Percentiles rank a stretch among this genome's conserved stretches.
phyloP scores from a whole-genome alignment of 371 early-diverging fungal genomes.

The Lichtheimia corymbifera region DNA sequence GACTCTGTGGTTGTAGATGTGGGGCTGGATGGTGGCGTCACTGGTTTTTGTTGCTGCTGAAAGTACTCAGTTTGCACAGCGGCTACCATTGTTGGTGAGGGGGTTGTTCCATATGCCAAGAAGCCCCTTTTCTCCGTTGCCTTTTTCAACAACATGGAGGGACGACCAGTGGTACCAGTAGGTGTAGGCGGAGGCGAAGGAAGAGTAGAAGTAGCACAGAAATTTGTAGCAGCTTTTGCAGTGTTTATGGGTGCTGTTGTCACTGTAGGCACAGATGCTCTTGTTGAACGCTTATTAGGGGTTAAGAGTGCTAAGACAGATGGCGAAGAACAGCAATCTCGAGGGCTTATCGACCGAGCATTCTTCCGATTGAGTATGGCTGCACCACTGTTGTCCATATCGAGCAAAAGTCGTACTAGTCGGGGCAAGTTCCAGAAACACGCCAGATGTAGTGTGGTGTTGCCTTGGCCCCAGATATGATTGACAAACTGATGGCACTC shows the following conservation, averaged over 20 bases:
- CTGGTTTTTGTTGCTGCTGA: too few relatives aligned
- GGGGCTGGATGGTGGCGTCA: background rate
- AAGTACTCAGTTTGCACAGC: too few relatives aligned
- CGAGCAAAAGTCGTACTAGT: constrained; percentile 61
- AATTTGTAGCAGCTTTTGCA: too few relatives aligned
- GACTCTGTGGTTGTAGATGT: background rate
- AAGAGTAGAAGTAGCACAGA: background rate
- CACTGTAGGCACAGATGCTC: too few relatives aligned
- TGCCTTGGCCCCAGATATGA: constrained; percentile 37
- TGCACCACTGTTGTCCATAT: constrained; percentile 53
- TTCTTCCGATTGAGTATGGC: too few relatives aligned
- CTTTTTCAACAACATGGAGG: constrained; percentile 18
- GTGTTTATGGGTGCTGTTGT: too few relatives aligned
- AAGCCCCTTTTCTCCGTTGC: background rate
- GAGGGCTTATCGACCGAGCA: too few relatives aligned
- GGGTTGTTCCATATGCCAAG: too few relatives aligned
- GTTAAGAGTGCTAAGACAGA: too few relatives aligned
- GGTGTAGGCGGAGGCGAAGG: constrained; percentile 4
- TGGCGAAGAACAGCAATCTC: too few relatives aligned
- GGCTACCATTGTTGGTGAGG: too few relatives aligned
- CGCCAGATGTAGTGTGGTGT: constrained; percentile 64
- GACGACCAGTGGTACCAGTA: constrained; percentile 11
- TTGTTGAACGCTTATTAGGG: too few relatives aligned
- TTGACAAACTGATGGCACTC: constrained; percentile 29
- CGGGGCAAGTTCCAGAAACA: constrained; percentile 70